These are phyloP conservation scores for Pleurotus cornucopiae DNA, from an alignment of 768 basidiomycete species.

Conservation along the genomic window DNA sequence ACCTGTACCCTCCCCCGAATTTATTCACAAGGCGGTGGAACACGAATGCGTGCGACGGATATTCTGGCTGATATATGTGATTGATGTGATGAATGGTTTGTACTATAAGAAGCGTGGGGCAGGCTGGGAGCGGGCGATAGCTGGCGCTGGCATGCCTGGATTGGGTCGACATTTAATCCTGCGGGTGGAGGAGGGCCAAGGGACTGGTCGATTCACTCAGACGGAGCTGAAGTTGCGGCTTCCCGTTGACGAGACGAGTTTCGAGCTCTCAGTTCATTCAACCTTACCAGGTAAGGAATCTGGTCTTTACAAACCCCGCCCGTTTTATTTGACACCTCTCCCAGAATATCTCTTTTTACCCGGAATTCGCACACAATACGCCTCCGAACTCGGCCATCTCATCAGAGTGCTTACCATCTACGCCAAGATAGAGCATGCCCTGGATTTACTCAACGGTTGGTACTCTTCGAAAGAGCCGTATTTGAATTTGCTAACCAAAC, in stretches of 20 bases:
- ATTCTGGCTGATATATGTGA: constrained; percentile 73
- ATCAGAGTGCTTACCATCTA: constrained; percentile 67
- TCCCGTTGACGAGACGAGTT: constrained; percentile 79
- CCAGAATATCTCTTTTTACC: constrained; percentile 68
- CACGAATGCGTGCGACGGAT: constrained; percentile 78
- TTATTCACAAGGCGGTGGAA: constrained; percentile 59
- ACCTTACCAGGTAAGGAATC: constrained; percentile 43
- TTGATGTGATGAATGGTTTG: constrained; percentile 46
- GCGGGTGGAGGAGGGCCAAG: constrained; percentile 14
- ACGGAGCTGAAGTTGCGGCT: constrained; percentile 57
- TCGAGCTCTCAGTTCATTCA: constrained; percentile 65
- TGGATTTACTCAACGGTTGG: constrained; percentile 50
- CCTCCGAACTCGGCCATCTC: constrained; percentile 75
- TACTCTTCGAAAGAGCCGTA: constrained; percentile 1
- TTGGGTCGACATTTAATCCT: constrained; percentile 14
- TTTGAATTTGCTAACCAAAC: too few relatives aligned
- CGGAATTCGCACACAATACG: constrained; percentile 53
- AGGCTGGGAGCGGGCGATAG: constrained; percentile 24
- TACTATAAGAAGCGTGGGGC: constrained; percentile 43
- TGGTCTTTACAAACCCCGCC: neutral
- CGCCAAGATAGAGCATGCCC: constrained; percentile 50
- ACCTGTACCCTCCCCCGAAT: constrained; percentile 53
- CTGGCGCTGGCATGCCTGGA: constrained; percentile 6
- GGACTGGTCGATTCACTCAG: neutral
- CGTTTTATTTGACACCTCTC: neutral